Evolutionary conservation across 1,139 yeast genomes (phyloP).

Genomic region (Yamadazyma songkhlaensis): DNA sequence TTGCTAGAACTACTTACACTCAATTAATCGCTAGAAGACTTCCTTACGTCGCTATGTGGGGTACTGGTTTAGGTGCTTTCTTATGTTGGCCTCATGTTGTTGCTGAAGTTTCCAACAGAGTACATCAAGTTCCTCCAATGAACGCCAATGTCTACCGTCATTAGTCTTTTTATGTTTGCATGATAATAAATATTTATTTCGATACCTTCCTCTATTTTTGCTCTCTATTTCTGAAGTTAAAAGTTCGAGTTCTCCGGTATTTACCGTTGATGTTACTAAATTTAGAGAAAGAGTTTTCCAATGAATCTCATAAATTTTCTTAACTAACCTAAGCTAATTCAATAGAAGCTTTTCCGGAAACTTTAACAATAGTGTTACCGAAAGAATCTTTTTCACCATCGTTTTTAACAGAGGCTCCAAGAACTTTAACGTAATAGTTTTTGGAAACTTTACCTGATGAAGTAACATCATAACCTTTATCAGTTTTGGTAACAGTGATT

Average conservation of each 20-base stretch:
- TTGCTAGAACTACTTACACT: constrained; percentile 10
- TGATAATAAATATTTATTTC: constrained; percentile 1
- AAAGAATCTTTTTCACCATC: constrained; percentile 16
- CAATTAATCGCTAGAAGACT: constrained; percentile 29
- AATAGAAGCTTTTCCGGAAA: constrained; percentile 14
- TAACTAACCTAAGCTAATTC: constrained; percentile 11
- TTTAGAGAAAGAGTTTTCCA: too few relatives aligned
- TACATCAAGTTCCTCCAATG: constrained; percentile 26
- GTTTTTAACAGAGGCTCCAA: constrained; percentile 14
- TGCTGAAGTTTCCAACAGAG: constrained; percentile 21
- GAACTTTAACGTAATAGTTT: constrained; percentile 15
- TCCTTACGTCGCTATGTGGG: constrained; percentile 34
- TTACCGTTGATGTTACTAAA: too few relatives aligned
- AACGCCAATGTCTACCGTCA: constrained; percentile 11
- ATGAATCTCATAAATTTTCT: too few relatives aligned
- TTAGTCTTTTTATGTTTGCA: constrained; percentile 5
- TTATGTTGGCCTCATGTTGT: constrained; percentile 39
- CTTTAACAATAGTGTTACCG: constrained; percentile 17
- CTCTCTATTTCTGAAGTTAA: too few relatives aligned
- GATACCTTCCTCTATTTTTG: too few relatives aligned
- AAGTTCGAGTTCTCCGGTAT: too few relatives aligned
- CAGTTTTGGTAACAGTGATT: constrained; percentile 13
- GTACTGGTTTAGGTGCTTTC: constrained; percentile 26
- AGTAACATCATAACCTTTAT: constrained; percentile 14
- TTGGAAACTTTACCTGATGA: constrained; percentile 16